These are phyloP conservation scores for Aspergillus uvarum DNA, from an alignment of 2,329 filamentous ascomycete genomes.

Conservation along the genomic window DNA sequence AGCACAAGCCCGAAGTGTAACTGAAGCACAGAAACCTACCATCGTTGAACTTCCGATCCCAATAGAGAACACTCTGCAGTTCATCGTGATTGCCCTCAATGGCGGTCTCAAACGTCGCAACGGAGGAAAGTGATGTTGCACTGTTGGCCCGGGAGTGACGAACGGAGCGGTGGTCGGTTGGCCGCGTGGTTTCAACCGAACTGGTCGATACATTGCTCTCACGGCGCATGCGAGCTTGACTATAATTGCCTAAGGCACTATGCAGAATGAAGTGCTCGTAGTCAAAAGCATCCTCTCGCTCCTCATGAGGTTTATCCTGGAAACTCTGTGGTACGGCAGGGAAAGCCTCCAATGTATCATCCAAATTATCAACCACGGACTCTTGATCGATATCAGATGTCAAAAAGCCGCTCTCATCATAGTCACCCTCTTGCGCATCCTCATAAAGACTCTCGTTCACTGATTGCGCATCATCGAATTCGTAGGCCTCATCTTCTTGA, in stretches of 20 bases:
- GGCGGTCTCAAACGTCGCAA: slow-evolving; percentile 64
- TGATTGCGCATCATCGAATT: slow-evolving; percentile 31
- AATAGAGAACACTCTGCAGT: slow-evolving; percentile 39
- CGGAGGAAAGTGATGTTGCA: slow-evolving; percentile 60
- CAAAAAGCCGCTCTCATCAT: slow-evolving; percentile 27
- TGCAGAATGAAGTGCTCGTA: slow-evolving; percentile 96
- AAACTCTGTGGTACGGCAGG: slow-evolving; percentile 42
- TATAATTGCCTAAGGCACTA: slow-evolving; percentile 74
- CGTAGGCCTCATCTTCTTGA: slow-evolving; percentile 11
- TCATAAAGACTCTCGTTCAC: slow-evolving; percentile 42
- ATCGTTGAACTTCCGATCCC: slow-evolving; percentile 39
- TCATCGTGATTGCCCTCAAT: slow-evolving; percentile 53
- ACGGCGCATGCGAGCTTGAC: slow-evolving; percentile 32
- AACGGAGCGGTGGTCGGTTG: slow-evolving; percentile 21
- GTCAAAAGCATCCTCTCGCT: slow-evolving; percentile 91
- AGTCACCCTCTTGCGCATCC: slow-evolving; percentile 44
- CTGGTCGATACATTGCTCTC: slow-evolving; percentile 43
- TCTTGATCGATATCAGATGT: slow-evolving; percentile 62
- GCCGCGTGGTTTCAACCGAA: slow-evolving; percentile 54
- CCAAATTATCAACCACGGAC: slow-evolving; percentile 42
- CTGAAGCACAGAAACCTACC: slow-evolving; percentile 21
- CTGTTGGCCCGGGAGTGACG: slow-evolving; percentile 55
- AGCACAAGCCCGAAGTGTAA: not conserved
- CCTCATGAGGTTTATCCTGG: slow-evolving; percentile 75
- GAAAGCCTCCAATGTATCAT: slow-evolving; percentile 36